A percentile compares a stretch with the other conserved stretches of the same genome.
These are phyloP conservation scores for Linaria vulgaris DNA, from an alignment of 257 asterid genomes.

Conservation along the genomic window DNA sequence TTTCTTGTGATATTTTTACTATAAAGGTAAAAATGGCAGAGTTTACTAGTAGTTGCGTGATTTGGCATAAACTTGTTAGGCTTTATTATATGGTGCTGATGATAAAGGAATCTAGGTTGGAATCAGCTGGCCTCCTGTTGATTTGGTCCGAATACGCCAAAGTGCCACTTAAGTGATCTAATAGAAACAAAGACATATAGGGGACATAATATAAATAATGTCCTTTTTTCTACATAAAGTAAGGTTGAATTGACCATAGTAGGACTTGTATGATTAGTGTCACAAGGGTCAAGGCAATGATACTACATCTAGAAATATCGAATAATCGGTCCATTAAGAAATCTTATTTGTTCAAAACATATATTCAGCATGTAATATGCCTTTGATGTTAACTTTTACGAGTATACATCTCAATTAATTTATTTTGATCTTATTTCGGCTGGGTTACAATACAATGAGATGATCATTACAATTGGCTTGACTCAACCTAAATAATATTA, in stretches of 20 bases:
- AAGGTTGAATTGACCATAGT: neutral
- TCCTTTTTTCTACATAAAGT: neutral
- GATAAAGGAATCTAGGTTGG: neutral
- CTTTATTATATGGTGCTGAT: neutral
- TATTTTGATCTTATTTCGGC: too few relatives aligned
- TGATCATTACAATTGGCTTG: too few relatives aligned
- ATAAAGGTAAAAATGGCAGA: too few relatives aligned
- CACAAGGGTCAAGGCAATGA: neutral
- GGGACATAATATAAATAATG: neutral
- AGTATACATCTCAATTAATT: too few relatives aligned
- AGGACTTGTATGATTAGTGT: neutral
- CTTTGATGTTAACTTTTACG: too few relatives aligned
- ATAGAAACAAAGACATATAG: neutral
- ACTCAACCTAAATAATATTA: too few relatives aligned
- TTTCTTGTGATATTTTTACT: neutral
- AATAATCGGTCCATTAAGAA: too few relatives aligned
- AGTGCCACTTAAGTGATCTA: constrained; percentile 7
- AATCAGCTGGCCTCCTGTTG: constrained; percentile 15
- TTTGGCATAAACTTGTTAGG: constrained; percentile 3
- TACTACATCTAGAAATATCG: too few relatives aligned
- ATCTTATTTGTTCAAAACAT: too few relatives aligned
- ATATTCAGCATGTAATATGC: too few relatives aligned
- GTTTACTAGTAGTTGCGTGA: constrained; percentile 1
- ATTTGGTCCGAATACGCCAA: constrained; percentile 15
- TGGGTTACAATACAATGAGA: too few relatives aligned